phyloP scores from a whole-genome alignment of 2,329 filamentous ascomycete genomes.

The Fusarium sp. region DNA sequence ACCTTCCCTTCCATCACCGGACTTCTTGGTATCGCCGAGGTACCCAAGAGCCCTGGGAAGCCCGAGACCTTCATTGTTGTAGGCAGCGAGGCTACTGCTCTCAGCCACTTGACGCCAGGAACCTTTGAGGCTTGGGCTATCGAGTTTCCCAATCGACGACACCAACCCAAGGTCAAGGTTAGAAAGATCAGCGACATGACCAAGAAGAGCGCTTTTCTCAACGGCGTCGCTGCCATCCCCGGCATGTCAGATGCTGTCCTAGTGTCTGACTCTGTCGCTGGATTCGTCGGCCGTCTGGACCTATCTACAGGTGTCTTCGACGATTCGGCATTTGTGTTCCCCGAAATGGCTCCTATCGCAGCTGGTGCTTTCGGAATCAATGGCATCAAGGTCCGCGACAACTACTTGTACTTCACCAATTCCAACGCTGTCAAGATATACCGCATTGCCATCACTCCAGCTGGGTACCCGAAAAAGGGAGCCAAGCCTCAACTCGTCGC shows the following conservation, averaged over 20 bases:
- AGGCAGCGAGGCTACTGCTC: conserved; percentile 5
- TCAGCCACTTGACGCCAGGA: not conserved
- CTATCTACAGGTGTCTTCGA: not conserved
- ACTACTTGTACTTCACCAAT: not conserved
- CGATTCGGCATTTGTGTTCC: not conserved
- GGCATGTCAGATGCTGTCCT: not conserved
- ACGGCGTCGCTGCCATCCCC: not conserved
- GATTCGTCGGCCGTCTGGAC: conserved; percentile 2
- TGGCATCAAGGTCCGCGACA: not conserved
- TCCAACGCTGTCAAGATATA: conserved; percentile 17
- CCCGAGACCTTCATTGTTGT: conserved; percentile 5
- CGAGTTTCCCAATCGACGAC: not conserved
- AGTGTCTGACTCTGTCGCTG: not conserved
- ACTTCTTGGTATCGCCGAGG: not conserved
- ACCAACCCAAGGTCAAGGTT: not conserved
- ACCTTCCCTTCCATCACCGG: not conserved
- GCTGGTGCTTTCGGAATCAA: not conserved
- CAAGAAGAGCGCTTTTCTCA: conserved; percentile 3
- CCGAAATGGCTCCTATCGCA: not conserved
- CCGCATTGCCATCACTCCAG: conserved; percentile 23
- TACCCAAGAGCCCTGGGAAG: not conserved
- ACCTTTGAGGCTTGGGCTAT: conserved; percentile 10
- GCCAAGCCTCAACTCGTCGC: conserved; percentile 31
- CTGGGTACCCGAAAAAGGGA: conserved; percentile 16
- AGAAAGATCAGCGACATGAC: conserved; percentile 13